Evolutionary conservation across 345 rosid genomes (phyloP).

Genomic region (Lepidium africanum): DNA sequence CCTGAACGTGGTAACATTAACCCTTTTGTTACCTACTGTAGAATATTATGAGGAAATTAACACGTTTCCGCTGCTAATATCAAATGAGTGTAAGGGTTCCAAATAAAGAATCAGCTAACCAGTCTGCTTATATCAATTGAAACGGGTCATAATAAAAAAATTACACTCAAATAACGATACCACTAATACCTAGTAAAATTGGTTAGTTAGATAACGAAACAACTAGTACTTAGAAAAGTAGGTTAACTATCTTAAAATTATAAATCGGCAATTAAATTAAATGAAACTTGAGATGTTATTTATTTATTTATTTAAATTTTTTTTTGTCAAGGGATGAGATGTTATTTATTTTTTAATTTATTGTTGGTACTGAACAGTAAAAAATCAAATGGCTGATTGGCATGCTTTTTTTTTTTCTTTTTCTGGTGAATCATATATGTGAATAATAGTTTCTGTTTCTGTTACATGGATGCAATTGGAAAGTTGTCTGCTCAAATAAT

Average conservation of each 20-base stretch:
- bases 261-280: neutral
- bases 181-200: neutral
- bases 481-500: slow-evolving; percentile 85
- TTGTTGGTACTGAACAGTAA: neutral
- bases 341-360: neutral
- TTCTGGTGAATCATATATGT: slow-evolving; percentile 6
- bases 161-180: neutral
- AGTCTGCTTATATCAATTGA: neutral
- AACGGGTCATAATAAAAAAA: neutral
- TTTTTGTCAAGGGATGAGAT: too few relatives aligned
- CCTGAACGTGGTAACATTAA: neutral
- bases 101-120: neutral
- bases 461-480: slow-evolving; percentile 21
- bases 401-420: neutral
- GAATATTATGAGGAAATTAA: neutral
- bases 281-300: neutral
- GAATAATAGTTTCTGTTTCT: slow-evolving; percentile 18
- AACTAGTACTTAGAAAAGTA: neutral
- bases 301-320: neutral
- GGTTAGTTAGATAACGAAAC: neutral
- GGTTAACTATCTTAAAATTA: neutral
- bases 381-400: neutral
- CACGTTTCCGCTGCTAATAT: neutral
- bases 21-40: neutral
- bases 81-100: neutral